Evolutionary conservation across 129 eudicot genomes (phyloP).

Genomic region (Flaveria linearis): DNA sequence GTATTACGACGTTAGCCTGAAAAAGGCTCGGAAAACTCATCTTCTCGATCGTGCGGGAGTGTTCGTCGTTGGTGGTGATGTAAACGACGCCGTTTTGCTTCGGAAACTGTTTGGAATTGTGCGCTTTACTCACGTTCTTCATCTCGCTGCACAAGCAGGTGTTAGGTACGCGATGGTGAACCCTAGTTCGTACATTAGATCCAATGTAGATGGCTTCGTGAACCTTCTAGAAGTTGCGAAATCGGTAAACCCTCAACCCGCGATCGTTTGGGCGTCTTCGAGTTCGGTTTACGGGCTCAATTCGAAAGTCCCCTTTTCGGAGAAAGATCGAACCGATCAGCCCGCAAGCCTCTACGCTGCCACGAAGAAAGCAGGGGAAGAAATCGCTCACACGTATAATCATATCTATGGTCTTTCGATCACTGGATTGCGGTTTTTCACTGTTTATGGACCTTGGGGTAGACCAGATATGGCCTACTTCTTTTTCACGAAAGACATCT

Average conservation of each 20-base stretch:
- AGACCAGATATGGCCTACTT: slow-evolving; percentile 79
- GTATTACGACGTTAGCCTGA: slow-evolving; percentile 52
- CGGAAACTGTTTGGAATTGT: slow-evolving; percentile 47
- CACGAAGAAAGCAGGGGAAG: slow-evolving; percentile 76
- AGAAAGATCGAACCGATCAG: slow-evolving; percentile 58
- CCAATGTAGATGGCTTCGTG: slow-evolving; percentile 59
- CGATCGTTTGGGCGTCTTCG: slow-evolving; percentile 66
- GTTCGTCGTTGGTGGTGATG: slow-evolving; percentile 51
- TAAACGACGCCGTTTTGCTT: slow-evolving; percentile 52
- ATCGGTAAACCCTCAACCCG: slow-evolving; percentile 58
- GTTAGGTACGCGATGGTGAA: slow-evolving; percentile 71
- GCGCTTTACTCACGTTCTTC: slow-evolving; percentile 58
- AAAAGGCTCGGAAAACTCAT: slow-evolving; percentile 41
- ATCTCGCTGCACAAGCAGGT: slow-evolving; percentile 72
- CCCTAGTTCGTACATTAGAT: slow-evolving; percentile 52
- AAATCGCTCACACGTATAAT: slow-evolving; percentile 62
- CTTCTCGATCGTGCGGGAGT: slow-evolving; percentile 54
- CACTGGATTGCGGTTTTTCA: slow-evolving; percentile 60
- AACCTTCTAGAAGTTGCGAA: slow-evolving; percentile 54
- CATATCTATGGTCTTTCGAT: slow-evolving; percentile 67
- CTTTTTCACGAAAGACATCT: slow-evolving; percentile 61
- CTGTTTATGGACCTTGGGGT: slow-evolving; percentile 81
- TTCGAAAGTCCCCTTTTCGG: slow-evolving; percentile 65
- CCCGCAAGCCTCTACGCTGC: slow-evolving; percentile 75
- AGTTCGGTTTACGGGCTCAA: slow-evolving; percentile 72